Conservation (phyloP, 495 filamentous ascomycete species). For the Penicillium crystallinum region DNA sequence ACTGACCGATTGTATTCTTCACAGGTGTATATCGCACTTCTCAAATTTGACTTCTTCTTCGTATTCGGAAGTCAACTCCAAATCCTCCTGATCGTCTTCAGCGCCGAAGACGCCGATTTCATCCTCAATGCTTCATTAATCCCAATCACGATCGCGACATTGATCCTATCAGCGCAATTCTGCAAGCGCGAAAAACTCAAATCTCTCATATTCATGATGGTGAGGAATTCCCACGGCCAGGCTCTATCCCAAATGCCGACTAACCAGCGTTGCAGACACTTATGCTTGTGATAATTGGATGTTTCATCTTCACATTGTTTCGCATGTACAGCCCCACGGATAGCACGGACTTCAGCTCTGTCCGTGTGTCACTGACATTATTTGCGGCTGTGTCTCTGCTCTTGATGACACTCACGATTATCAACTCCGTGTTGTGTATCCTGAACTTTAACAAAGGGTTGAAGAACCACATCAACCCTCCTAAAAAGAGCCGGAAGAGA, state of each 20-base stretch:
- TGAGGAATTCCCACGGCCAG: not conserved
- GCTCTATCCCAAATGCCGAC: not conserved
- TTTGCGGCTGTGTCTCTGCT: slow-evolving; percentile 13
- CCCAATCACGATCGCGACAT: slow-evolving; percentile 9
- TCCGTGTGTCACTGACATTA: slow-evolving; percentile 15
- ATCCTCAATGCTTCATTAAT: slow-evolving; percentile 10
- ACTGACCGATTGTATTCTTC: not conserved
- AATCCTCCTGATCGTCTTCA: slow-evolving; percentile 9
- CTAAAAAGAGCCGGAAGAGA: not conserved
- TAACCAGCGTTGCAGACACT: slow-evolving; percentile 10
- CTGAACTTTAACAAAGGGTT: slow-evolving; percentile 20
- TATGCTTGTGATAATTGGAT: slow-evolving; percentile 11
- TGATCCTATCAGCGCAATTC: slow-evolving; percentile 10
- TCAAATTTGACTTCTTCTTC: slow-evolving; percentile 23
- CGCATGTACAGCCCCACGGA: not conserved
- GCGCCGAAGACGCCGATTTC: slow-evolving; percentile 7
- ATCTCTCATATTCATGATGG: slow-evolving; percentile 10
- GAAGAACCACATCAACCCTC: slow-evolving; percentile 7
- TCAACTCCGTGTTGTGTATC: slow-evolving; percentile 18
- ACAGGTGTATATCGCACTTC: slow-evolving; percentile 17
- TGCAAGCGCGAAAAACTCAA: slow-evolving; percentile 15
- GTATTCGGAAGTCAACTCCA: slow-evolving; percentile 20
- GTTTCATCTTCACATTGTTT: slow-evolving; percentile 6
- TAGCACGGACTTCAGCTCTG: slow-evolving; percentile 3
- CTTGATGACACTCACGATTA: slow-evolving; percentile 8